phyloP scores from a whole-genome alignment of 257 asterid genomes.

The Nemophila menziesii region DNA sequence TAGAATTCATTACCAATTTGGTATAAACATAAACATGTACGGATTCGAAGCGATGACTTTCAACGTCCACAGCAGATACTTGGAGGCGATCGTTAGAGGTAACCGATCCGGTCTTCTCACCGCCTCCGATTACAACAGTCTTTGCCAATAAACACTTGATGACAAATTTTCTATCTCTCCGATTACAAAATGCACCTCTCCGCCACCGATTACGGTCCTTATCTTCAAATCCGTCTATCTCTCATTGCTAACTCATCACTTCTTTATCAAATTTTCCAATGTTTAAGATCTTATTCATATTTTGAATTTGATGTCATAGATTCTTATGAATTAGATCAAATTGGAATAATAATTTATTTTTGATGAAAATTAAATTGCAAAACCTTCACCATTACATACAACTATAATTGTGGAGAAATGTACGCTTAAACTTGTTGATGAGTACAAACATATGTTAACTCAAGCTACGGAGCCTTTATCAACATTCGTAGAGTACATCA shows the following conservation, averaged over 20 bases:
- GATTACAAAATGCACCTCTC: constrained; percentile 91
- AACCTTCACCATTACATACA: constrained; percentile 89
- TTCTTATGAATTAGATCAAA: too few species aligned
- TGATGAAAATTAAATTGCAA: constrained; percentile 34
- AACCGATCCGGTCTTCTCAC: constrained; percentile 80
- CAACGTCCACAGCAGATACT: constrained; percentile 81
- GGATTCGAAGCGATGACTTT: constrained; percentile 90
- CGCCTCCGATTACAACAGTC: constrained; percentile 82
- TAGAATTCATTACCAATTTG: too few species aligned
- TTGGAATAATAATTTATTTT: constrained; percentile 10
- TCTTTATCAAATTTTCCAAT: too few species aligned
- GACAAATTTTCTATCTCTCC: too few species aligned
- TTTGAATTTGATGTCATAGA: not conserved
- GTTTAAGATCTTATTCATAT: not conserved
- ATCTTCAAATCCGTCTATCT: constrained; percentile 78
- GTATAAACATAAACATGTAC: too few species aligned
- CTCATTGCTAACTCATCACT: too few species aligned
- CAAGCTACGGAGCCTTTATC: constrained; percentile 70
- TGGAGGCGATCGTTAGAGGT: constrained; percentile 88
- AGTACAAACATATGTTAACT: constrained; percentile 6
- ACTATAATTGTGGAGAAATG: too few species aligned
- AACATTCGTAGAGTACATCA: too few species aligned
- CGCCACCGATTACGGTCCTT: constrained; percentile 87
- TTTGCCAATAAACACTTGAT: constrained; percentile 75
- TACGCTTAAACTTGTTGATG: too few species aligned